Base-by-base conservation (phyloP, 257 asterid genomes). In the Solanum lignicaule region DNA sequence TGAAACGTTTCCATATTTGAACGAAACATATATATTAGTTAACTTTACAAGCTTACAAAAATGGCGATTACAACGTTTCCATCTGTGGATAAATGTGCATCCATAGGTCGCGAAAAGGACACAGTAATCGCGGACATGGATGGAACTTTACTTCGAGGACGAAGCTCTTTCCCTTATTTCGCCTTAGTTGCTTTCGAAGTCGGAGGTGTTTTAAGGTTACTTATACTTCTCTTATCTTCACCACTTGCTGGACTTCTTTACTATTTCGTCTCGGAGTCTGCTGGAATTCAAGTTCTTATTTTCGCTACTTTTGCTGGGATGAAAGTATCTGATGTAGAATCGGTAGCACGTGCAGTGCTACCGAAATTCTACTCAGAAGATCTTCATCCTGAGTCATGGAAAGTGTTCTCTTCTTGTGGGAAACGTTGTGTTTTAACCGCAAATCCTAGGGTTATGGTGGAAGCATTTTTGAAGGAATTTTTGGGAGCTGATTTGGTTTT, bases 361-460 rank as follows among this genome's bases (percentile, higher is more conserved):
- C 95, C 97, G 0, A 94, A 92, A 55, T 93, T 94, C 41, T 94
- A 94, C 33, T 87, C 94, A 2, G 65, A 25, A 1, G 97, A 93
- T 55, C 87, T 94, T 21, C 95, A 94, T 58, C 91, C 94, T 1
- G 94, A 91, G 90, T 86, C 97, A 7, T 93, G 94, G 94, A 88
- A 94, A 3, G 94, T 93, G 23, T 92, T 94, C 48, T 91, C 97
- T 1, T 86, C 97, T 5, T 94, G 97, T 16, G 94, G 95, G 31
- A 89, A 86, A 62, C 89, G 95, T 1, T 93, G 91, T 20, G 97
- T 94, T 43, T 90, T 93, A 9, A 94, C 97, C 0, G 97, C 94
- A 1, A 94, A 92, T 88, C 97, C 95, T 0, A 90, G 94, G 66
- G 86, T 94, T 6, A 94, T 94, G 97, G 97, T 94, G 91, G 97